Evolutionary conservation across 371 early-diverging fungal species (phyloP).

Genomic region (Mucor velutinosus): DNA sequence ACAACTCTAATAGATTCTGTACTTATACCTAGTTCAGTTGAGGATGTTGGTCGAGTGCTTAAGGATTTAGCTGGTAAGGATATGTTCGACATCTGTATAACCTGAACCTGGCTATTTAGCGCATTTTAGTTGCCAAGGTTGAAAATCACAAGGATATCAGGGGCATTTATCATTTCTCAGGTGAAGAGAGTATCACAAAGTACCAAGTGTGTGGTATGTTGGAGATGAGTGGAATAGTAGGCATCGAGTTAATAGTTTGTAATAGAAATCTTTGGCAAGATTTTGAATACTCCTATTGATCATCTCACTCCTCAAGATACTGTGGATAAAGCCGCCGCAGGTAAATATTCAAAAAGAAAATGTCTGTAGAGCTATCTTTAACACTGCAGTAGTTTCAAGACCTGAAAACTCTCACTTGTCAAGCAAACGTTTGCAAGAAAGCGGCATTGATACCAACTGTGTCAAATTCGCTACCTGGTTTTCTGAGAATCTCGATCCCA

Average conservation of each 20-base stretch:
- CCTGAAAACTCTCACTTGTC: slow-evolving; percentile 71
- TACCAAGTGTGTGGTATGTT: slow-evolving; percentile 76
- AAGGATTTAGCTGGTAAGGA: slow-evolving; percentile 57
- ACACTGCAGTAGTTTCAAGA: slow-evolving; percentile 44
- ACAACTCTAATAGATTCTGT: background rate
- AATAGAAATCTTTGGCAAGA: slow-evolving; percentile 52
- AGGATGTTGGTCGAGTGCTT: slow-evolving; percentile 70
- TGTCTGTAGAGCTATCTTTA: background rate
- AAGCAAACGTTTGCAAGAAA: slow-evolving; percentile 52
- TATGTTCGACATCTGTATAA: background rate
- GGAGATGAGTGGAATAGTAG: background rate
- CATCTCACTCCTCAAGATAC: slow-evolving; percentile 54
- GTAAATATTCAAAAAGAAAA: slow-evolving; percentile 7
- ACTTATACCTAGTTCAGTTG: slow-evolving; percentile 33
- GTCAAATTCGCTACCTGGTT: slow-evolving; percentile 69
- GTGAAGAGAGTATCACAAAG: slow-evolving; percentile 70
- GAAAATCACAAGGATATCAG: slow-evolving; percentile 45
- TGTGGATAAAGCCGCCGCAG: slow-evolving; percentile 43
- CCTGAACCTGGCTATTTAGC: background rate
- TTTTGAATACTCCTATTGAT: slow-evolving; percentile 51
- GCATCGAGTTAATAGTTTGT: background rate
- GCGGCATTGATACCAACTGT: slow-evolving; percentile 52
- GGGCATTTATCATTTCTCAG: slow-evolving; percentile 75
- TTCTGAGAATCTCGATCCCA: slow-evolving; percentile 8
- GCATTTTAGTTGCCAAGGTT: slow-evolving; percentile 39